Conservation (phyloP, 202 grass and related monocot species). For the Eragrostis tef region DNA sequence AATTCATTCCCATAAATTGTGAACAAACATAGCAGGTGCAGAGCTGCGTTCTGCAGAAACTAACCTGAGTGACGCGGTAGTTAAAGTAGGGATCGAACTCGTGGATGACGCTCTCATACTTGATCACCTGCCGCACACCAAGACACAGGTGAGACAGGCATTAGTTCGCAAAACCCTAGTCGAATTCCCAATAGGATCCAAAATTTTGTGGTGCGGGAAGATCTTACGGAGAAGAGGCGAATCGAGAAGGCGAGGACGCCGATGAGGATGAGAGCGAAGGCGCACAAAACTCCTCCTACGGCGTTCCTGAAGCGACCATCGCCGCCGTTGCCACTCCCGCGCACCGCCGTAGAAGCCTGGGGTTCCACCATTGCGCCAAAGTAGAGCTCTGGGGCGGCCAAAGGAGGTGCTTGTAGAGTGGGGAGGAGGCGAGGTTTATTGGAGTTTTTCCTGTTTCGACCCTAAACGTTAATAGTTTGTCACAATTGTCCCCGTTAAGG, state of each 20-base stretch:
- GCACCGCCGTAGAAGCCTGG: conserved; percentile 28
- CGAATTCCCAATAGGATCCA: conserved; percentile 34
- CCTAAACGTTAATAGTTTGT: background rate
- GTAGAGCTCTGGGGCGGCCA: conserved; percentile 32
- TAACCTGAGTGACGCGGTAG: conserved; percentile 95
- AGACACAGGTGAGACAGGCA: background rate
- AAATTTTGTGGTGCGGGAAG: conserved; percentile 50
- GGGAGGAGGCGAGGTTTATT: conserved; percentile 44
- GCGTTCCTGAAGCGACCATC: conserved; percentile 66
- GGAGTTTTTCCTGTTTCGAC: background rate
- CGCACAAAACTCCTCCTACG: conserved; percentile 77
- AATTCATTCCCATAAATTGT: background rate
- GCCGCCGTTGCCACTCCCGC: too few relatives aligned
- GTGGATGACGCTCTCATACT: conserved; percentile 99
- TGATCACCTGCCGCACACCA: conserved; percentile 69
- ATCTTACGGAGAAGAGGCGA: conserved; percentile 97
- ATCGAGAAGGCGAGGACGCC: conserved; percentile 34
- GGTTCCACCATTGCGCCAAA: conserved; percentile 64
- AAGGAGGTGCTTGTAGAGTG: conserved; percentile 45
- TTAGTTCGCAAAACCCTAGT: conserved; percentile 9
- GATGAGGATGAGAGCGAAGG: conserved; percentile 89
- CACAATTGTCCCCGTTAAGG: too few relatives aligned
- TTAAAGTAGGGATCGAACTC: conserved; percentile 99
- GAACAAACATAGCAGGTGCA: background rate
- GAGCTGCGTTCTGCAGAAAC: background rate